phyloP scores from a whole-genome alignment of 345 rosid genomes.

The Aurinia saxatilis region DNA sequence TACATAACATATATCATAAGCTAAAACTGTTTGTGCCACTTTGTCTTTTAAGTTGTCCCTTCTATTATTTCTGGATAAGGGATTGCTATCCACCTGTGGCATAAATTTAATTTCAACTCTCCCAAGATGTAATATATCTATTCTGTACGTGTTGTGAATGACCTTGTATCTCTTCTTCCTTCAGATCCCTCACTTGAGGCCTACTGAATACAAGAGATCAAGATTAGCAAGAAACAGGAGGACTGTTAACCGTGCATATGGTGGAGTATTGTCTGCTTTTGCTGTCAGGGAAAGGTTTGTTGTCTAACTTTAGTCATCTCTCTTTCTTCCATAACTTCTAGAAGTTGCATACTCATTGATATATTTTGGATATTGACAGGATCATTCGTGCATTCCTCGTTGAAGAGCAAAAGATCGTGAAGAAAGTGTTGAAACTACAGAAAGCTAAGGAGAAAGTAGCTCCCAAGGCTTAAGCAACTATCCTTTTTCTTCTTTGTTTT shows the following conservation, averaged over 20 bases:
- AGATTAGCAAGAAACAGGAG: constrained; percentile 57
- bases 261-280: constrained; percentile 63
- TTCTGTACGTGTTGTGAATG: neutral
- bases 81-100: constrained; percentile 32
- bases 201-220: constrained; percentile 60
- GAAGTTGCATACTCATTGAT: neutral
- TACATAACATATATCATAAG: constrained; percentile 47
- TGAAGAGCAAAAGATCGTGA: constrained; percentile 73
- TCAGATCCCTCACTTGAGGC: constrained; percentile 75
- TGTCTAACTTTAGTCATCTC: neutral
- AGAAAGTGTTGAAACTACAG: constrained; percentile 60
- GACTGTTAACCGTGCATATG: constrained; percentile 58
- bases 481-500: neutral
- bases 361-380: too few relatives aligned
- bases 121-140: neutral
- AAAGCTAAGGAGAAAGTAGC: constrained; percentile 50
- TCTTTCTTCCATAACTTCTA: neutral
- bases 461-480: constrained; percentile 9
- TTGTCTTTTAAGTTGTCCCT: constrained; percentile 28
- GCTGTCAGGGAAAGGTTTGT: constrained; percentile 68
- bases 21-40: constrained; percentile 31
- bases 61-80: neutral
- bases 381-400: constrained; percentile 68
- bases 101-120: neutral
- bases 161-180: neutral